Percentiles rank a stretch among this genome's conserved stretches.
Conservation (phyloP, 257 asterid species). For the Nicotiana knightiana region DNA sequence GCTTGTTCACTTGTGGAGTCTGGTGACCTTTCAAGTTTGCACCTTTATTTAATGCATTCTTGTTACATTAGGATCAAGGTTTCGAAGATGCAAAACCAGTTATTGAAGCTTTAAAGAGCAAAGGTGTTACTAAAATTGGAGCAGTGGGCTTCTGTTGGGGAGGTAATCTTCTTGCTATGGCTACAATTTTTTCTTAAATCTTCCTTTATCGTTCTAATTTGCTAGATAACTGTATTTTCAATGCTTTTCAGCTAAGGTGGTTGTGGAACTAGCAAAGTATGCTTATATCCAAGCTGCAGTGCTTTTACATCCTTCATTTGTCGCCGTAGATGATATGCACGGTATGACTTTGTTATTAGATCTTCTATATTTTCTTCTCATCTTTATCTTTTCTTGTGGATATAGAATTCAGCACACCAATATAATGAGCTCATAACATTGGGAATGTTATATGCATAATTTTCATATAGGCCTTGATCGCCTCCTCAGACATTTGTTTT, state of each 20-base stretch:
- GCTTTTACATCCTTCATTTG: conserved; percentile 59
- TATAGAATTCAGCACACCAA: background rate
- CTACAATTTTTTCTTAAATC: background rate
- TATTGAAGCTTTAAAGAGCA: conserved; percentile 51
- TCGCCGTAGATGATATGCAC: conserved; percentile 42
- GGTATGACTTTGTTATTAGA: conserved; percentile 22
- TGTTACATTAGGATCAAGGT: conserved; percentile 36
- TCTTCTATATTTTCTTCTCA: background rate
- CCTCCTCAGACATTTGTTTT: background rate
- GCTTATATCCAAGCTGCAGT: conserved; percentile 52
- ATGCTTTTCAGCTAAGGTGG: conserved; percentile 51
- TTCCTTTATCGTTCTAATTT: background rate
- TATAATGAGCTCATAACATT: background rate
- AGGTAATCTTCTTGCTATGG: conserved; percentile 22
- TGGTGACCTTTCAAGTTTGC: background rate
- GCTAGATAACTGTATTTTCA: background rate
- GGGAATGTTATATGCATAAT: background rate
- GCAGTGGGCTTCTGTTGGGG: conserved; percentile 78
- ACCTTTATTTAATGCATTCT: background rate
- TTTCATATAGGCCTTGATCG: background rate
- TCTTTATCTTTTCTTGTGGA: background rate
- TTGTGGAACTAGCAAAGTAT: conserved; percentile 46
- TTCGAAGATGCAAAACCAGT: conserved; percentile 54
- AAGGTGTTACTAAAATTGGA: conserved; percentile 50
- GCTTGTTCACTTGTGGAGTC: background rate